Percentiles rank a stretch among this genome's conserved stretches.
These are phyloP conservation scores for Diversispora eburnea DNA, from an alignment of 192 early-diverging fungal genomes.

Conservation along the genomic window DNA sequence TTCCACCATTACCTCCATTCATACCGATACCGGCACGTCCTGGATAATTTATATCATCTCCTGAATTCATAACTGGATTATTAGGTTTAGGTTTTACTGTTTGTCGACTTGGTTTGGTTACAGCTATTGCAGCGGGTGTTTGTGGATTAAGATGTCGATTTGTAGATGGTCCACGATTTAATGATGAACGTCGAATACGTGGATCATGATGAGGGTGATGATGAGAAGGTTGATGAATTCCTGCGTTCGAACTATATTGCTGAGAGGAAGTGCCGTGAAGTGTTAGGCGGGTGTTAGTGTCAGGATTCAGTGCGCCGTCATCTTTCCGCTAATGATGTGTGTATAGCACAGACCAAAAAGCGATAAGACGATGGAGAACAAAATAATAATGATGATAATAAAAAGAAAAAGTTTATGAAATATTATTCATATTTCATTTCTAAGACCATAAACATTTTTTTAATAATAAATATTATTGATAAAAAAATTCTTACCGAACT, in stretches of 20 bases:
- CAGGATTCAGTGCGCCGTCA: slow-evolving; percentile 19
- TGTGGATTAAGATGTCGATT: slow-evolving; percentile 20
- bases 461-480: not conserved
- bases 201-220: slow-evolving; percentile 25
- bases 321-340: slow-evolving; percentile 28
- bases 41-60: slow-evolving; percentile 27
- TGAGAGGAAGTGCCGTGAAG: slow-evolving; percentile 27
- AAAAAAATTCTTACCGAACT: slow-evolving; percentile 23
- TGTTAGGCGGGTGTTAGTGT: slow-evolving; percentile 26
- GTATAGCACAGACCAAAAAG: slow-evolving; percentile 23
- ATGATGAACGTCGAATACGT: slow-evolving; percentile 22
- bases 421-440: too few relatives aligned
- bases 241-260: slow-evolving; percentile 30
- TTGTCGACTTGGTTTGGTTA: not conserved
- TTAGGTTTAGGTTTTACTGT: slow-evolving; percentile 14
- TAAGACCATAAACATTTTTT: too few relatives aligned
- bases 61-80: slow-evolving; percentile 3
- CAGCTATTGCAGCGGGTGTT: slow-evolving; percentile 8
- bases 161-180: slow-evolving; percentile 24
- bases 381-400: not conserved
- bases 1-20: slow-evolving; percentile 28
- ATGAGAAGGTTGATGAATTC: slow-evolving; percentile 24
- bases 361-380: slow-evolving; percentile 9
- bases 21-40: slow-evolving; percentile 13
- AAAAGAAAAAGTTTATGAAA: too few relatives aligned